A percentile compares a stretch with the other conserved stretches of the same genome.
phyloP scores from a whole-genome alignment of 805 yeast species.

The Kregervanrija delftensis region DNA sequence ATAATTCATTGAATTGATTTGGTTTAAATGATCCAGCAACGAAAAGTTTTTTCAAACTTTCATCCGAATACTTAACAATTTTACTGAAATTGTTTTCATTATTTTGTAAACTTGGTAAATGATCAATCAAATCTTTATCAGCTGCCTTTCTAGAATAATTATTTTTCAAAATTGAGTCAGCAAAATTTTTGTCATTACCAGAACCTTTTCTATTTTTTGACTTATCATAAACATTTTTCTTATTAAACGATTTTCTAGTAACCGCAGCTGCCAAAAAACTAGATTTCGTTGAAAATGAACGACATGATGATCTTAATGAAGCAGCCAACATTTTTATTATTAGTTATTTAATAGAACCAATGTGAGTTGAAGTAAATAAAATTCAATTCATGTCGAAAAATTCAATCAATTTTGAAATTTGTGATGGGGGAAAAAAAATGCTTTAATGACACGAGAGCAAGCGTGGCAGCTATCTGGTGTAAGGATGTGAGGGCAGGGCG shows the following conservation, averaged over 20 bases:
- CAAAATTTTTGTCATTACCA: slow-evolving; percentile 26
- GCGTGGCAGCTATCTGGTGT: no score
- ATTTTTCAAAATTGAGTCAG: slow-evolving; percentile 16
- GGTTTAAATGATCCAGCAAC: slow-evolving; percentile 60
- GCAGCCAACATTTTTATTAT: neutral
- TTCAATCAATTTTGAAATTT: no score
- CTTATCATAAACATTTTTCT: slow-evolving; percentile 17
- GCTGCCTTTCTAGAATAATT: slow-evolving; percentile 21
- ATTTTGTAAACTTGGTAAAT: slow-evolving; percentile 13
- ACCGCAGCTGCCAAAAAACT: slow-evolving; percentile 17
- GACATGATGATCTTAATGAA: neutral
- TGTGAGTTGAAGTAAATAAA: neutral
- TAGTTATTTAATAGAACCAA: neutral
- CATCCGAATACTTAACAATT: slow-evolving; percentile 35
- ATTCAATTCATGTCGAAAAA: no score
- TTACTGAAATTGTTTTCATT: slow-evolving; percentile 17
- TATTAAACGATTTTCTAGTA: slow-evolving; percentile 25
- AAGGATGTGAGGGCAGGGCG: no score
- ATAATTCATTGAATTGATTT: slow-evolving; percentile 63
- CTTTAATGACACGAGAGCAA: no score
- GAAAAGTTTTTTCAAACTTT: slow-evolving; percentile 36
- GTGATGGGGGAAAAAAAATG: no score
- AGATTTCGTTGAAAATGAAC: slow-evolving; percentile 10
- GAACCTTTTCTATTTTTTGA: slow-evolving; percentile 26
- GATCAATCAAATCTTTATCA: slow-evolving; percentile 14